Conservation (phyloP, 2,329 filamentous ascomycete species). For the Curvularia sp. region DNA sequence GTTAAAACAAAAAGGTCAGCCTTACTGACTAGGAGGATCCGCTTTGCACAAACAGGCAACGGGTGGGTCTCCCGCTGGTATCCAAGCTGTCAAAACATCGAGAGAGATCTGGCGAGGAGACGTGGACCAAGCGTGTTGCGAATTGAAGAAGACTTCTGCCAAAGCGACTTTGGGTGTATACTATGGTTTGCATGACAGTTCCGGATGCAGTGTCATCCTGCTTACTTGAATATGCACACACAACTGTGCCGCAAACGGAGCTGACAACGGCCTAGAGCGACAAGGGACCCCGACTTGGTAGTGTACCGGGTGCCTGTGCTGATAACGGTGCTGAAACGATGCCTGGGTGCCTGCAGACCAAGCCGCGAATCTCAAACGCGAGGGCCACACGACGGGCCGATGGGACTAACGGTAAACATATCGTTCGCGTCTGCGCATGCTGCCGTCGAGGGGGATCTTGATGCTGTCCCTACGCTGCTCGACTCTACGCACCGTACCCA, state of each 20-base stretch:
- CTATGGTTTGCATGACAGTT: not conserved
- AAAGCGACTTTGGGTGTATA: not conserved
- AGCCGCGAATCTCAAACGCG: slow-evolving; percentile 40
- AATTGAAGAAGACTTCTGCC: not conserved
- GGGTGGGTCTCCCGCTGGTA: not conserved
- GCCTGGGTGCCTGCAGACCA: slow-evolving; percentile 43
- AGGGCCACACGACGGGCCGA: slow-evolving; percentile 14
- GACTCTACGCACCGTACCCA: slow-evolving; percentile 1
- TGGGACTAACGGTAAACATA: slow-evolving; percentile 13
- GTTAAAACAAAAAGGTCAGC: slow-evolving; percentile 26
- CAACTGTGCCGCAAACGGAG: not conserved
- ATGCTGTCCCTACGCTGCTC: slow-evolving; percentile 20
- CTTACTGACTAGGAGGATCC: not conserved
- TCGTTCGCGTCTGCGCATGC: slow-evolving; percentile 12
- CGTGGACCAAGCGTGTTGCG: not conserved
- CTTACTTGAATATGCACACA: not conserved
- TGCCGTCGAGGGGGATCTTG: slow-evolving; percentile 6
- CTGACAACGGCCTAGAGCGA: not conserved
- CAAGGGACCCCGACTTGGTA: not conserved
- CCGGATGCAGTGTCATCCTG: not conserved
- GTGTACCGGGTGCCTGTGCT: not conserved
- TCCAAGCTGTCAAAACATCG: not conserved
- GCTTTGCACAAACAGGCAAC: not conserved
- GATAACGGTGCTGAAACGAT: slow-evolving; percentile 32
- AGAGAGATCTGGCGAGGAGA: not conserved